Evolutionary conservation across 805 yeast genomes (phyloP), one percentile per base, ranked within the genome.

Genomic region (Cyberlindnera amylophila): DNA sequence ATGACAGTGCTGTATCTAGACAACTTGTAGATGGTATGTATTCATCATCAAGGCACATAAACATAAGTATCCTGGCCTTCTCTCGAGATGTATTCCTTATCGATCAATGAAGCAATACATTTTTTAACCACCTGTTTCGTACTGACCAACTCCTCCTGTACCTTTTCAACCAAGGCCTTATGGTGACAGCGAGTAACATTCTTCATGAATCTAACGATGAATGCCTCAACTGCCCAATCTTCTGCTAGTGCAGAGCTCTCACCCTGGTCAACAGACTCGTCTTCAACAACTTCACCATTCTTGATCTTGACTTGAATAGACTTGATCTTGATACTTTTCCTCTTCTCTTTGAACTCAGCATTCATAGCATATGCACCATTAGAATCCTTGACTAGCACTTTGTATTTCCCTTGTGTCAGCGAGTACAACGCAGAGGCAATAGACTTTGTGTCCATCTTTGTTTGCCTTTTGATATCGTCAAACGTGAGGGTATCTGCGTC

Each of bases 341-440:
- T 46, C 26, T 44, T 47, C 14, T 51, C 52, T 13, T 41, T 38
- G 45, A 55, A 56, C 1, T 30, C 36, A 1, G 49, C 52, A 36
- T 58, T 58, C 16, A 52, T 33, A 2, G 32, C 14, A 17, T 36
- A 44, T 2, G n/a, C 16, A n/a, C 41, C 49, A 5, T 34, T 37
- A 5, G 14, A 11, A 13, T 13, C 28, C 30, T 50, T 53, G 10
- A 34, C n/a, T 34, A 57, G 28, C 3, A 57, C 38, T 23, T 49
- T 51, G 32, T 47, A 46, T 38, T 46, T 54, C 6, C 55, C 56
- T 11, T 38, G 45, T 2, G 52, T 49, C n/a, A 58, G 39, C 0
- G 63, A 58, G 36, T 54, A 49, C n/a, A 56, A 31, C 0, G 46
- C 45, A 32, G 55, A 40, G 3, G 52, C 43, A 3, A 56, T 30